A percentile compares a stretch with the other conserved stretches of the same genome.
phyloP scores from a whole-genome alignment of 1,284 basidiomycete genomes.

The Ustilago hordei region DNA sequence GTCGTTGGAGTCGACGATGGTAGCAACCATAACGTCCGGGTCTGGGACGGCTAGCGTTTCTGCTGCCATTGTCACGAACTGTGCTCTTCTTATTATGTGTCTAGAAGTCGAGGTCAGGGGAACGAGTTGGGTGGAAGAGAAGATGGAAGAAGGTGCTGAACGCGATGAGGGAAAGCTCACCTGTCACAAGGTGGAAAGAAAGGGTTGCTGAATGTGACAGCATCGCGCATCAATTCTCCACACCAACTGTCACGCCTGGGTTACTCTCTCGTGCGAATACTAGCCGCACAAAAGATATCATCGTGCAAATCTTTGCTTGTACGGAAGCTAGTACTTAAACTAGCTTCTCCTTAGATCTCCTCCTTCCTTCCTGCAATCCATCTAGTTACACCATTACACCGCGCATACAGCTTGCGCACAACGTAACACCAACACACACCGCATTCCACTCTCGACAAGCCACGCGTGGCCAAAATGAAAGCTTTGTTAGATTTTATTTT shows the following conservation, averaged over 20 bases:
- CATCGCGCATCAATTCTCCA: conserved; percentile 42
- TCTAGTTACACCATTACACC: too few species aligned
- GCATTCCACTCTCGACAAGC: neutral
- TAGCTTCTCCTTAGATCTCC: too few species aligned
- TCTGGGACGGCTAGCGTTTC: conserved; percentile 23
- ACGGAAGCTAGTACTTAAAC: too few species aligned
- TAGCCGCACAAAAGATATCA: too few species aligned
- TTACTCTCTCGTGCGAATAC: too few species aligned
- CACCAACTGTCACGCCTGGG: conserved; percentile 13
- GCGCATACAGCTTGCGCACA: too few species aligned
- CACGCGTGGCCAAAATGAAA: neutral
- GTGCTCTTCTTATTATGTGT: neutral
- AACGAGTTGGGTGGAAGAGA: neutral
- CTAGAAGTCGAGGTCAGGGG: neutral
- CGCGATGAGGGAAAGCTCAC: conserved; percentile 12
- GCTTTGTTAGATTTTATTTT: neutral
- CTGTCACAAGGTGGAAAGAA: conserved; percentile 1
- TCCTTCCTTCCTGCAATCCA: too few species aligned
- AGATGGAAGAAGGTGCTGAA: neutral
- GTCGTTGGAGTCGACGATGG: neutral
- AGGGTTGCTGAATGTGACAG: conserved; percentile 23
- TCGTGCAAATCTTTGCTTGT: too few species aligned
- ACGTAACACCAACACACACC: conserved; percentile 21
- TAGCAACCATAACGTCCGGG: conserved; percentile 2
- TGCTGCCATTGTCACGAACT: neutral